A percentile compares a stretch with the other conserved stretches of the same genome.
These are phyloP conservation scores for Plantago rigida DNA, from an alignment of 305 asterid species.

Conservation along the genomic window DNA sequence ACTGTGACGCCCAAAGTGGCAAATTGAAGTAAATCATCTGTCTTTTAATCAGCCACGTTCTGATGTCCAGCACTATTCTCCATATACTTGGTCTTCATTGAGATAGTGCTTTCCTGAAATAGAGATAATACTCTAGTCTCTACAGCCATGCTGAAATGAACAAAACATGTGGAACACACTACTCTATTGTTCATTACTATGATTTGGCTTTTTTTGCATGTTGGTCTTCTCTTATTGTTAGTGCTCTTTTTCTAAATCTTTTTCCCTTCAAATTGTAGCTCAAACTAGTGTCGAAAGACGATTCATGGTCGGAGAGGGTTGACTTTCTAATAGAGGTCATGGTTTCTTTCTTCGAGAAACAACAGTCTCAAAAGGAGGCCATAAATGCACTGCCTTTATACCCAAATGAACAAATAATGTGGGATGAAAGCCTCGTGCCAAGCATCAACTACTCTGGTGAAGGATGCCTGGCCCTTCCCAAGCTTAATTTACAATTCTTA, in stretches of 20 bases:
- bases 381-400: conserved; percentile 94
- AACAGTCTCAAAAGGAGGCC: conserved; percentile 90
- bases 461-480: conserved; percentile 98
- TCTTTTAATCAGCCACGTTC: too few relatives aligned
- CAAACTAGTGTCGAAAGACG: conserved; percentile 67
- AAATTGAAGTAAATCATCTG: too few relatives aligned
- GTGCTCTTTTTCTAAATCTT: conserved; percentile 14
- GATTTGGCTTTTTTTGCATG: conserved; percentile 1
- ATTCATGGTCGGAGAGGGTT: conserved; percentile 88
- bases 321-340: conserved; percentile 85
- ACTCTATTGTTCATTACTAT: too few relatives aligned
- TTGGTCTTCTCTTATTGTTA: conserved; percentile 16
- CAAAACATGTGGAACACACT: too few relatives aligned
- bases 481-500: conserved; percentile 86
- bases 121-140: too few relatives aligned
- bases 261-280: conserved; percentile 45
- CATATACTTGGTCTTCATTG: too few relatives aligned
- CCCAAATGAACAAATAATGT: conserved; percentile 94
- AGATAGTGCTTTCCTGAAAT: too few relatives aligned
- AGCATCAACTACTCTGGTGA: conserved; percentile 97
- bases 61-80: too few relatives aligned
- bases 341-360: conserved; percentile 88
- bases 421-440: conserved; percentile 99
- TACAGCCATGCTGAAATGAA: too few relatives aligned
- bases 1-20: too few relatives aligned